phyloP scores from a whole-genome alignment of 495 filamentous ascomycete genomes.

The Annulohypoxylon bovei region DNA sequence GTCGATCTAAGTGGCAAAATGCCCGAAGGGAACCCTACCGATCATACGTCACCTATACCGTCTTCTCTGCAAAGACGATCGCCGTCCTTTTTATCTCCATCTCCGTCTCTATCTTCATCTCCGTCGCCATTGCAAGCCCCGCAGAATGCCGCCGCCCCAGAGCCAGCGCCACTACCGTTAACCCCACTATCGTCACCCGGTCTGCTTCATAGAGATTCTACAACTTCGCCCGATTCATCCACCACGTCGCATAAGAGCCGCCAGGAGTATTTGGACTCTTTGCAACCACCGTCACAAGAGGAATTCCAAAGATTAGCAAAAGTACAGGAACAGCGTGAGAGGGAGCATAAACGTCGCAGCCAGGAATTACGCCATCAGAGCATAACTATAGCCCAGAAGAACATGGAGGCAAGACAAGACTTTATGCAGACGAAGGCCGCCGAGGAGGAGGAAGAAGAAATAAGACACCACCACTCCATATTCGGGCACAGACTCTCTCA shows the following conservation, averaged over 20 bases:
- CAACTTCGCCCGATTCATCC: constrained; percentile 10
- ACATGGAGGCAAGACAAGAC: constrained; percentile 42
- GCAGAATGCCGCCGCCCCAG: constrained; percentile 23
- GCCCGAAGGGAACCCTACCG: constrained; percentile 6
- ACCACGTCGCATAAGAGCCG: constrained; percentile 33
- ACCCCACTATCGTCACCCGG: constrained; percentile 37
- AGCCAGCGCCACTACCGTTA: constrained; percentile 29
- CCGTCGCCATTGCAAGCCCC: constrained; percentile 16
- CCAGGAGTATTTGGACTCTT: constrained; percentile 60
- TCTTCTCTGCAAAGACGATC: constrained; percentile 13
- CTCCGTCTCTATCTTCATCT: constrained; percentile 7
- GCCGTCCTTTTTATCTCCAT: constrained; percentile 15
- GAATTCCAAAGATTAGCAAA: constrained; percentile 55
- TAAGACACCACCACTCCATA: neutral
- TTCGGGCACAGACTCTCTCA: constrained; percentile 13
- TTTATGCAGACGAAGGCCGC: constrained; percentile 41
- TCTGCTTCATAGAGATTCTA: constrained; percentile 7
- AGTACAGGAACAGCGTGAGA: constrained; percentile 59
- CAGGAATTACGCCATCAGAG: constrained; percentile 49
- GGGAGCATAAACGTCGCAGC: constrained; percentile 48
- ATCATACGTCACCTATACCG: neutral
- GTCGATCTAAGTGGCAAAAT: constrained; percentile 20
- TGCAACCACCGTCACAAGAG: constrained; percentile 55
- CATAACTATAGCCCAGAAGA: constrained; percentile 26
- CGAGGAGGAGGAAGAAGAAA: constrained; percentile 16